phyloP scores from a whole-genome alignment of 2,329 filamentous ascomycete species.

The Furcasterigmium sp. region DNA sequence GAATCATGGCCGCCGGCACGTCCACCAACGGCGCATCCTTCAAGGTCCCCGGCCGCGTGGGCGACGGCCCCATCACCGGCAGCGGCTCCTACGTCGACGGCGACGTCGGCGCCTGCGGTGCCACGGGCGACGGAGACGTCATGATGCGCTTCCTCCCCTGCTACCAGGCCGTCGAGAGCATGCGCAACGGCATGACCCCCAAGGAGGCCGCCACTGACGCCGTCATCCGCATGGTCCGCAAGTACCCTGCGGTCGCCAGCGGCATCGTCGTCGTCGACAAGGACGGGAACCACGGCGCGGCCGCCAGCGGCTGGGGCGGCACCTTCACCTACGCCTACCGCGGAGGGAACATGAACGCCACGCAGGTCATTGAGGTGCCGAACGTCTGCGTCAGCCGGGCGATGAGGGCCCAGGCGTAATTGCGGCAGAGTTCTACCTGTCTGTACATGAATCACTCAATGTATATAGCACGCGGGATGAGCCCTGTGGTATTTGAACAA shows the following conservation, averaged over 20 bases:
- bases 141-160: conserved; percentile 55
- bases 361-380: conserved; percentile 36
- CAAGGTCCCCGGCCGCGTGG: conserved; percentile 50
- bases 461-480: neutral
- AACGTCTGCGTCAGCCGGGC: conserved; percentile 5
- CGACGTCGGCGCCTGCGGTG: conserved; percentile 49
- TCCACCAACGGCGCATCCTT: conserved; percentile 50
- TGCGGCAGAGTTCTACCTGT: neutral
- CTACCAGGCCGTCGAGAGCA: conserved; percentile 51
- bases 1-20: conserved; percentile 47
- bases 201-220: conserved; percentile 44
- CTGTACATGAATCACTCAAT: neutral
- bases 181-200: conserved; percentile 43
- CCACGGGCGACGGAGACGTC: conserved; percentile 51
- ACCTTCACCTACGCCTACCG: conserved; percentile 48
- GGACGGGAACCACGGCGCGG: conserved; percentile 42
- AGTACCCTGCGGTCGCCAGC: conserved; percentile 38
- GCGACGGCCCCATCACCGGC: conserved; percentile 49
- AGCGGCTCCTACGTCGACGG: conserved; percentile 51
- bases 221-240: conserved; percentile 41
- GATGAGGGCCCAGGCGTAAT: neutral
- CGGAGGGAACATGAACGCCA: conserved; percentile 38
- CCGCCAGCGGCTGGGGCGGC: conserved; percentile 41
- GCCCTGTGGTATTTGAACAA: too few species aligned
- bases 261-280: conserved; percentile 47